Conservation (phyloP, 371 early-diverging fungal species). For the Actinomortierella ambigua region DNA sequence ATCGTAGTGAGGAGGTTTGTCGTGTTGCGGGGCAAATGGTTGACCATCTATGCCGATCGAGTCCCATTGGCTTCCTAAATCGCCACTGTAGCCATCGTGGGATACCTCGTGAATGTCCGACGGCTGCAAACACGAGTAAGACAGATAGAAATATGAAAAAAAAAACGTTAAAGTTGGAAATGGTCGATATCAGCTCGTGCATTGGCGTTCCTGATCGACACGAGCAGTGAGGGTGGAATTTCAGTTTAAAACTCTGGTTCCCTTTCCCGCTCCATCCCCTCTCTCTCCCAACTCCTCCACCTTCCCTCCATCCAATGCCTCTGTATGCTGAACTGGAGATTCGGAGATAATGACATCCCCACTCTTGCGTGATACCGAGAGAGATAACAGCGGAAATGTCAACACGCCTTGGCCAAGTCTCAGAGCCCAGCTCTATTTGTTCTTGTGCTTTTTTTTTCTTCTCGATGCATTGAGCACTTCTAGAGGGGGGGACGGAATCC, state of each 20-base stretch:
- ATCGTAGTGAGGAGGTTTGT: slow-evolving; percentile 29
- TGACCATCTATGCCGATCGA: slow-evolving; percentile 29
- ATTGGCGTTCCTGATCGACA: not conserved
- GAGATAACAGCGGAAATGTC: slow-evolving; percentile 2
- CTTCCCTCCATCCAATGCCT: too few species aligned
- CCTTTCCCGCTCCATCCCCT: not conserved
- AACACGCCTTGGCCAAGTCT: not conserved
- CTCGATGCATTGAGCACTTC: slow-evolving; percentile 16
- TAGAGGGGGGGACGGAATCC: slow-evolving; percentile 1
- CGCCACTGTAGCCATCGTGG: slow-evolving; percentile 31
- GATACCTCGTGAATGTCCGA: slow-evolving; percentile 44
- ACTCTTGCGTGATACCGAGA: not conserved
- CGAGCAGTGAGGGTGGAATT: not conserved
- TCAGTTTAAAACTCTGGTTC: not conserved
- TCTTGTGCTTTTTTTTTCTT: too few species aligned
- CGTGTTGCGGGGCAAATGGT: slow-evolving; percentile 12
- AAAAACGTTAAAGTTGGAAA: slow-evolving; percentile 4
- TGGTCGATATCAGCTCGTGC: not conserved
- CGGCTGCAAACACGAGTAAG: slow-evolving; percentile 17
- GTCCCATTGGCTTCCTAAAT: slow-evolving; percentile 37
- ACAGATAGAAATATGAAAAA: slow-evolving; percentile 13
- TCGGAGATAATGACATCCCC: not conserved
- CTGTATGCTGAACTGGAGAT: too few species aligned
- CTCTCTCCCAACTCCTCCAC: too few species aligned
- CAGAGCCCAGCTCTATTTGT: not conserved